phyloP scores from a whole-genome alignment of 805 yeast species.

The Zygosaccharomyces bailii region DNA sequence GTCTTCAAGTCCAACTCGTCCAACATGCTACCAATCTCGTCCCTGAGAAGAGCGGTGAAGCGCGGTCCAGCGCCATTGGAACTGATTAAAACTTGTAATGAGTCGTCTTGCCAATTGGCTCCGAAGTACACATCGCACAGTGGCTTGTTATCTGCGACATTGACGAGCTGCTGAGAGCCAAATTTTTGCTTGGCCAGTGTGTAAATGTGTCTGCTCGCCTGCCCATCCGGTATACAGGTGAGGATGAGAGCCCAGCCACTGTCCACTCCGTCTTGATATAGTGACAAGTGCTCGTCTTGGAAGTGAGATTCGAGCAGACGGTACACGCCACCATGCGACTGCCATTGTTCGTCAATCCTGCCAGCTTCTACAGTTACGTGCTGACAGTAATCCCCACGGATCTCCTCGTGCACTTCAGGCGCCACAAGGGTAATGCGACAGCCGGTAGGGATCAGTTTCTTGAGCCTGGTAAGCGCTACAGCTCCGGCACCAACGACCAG shows the following conservation, averaged over 20 bases:
- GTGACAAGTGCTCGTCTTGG: constrained; percentile 16
- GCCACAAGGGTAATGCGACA: constrained; percentile 33
- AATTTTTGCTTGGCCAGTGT: constrained; percentile 21
- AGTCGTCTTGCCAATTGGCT: constrained; percentile 26
- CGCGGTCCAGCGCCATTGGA: constrained; percentile 36
- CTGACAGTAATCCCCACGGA: constrained; percentile 14
- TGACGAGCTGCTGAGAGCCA: constrained; percentile 32
- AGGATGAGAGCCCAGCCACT: constrained; percentile 30
- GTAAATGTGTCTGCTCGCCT: constrained; percentile 25
- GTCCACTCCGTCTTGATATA: constrained; percentile 18
- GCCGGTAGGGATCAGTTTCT: constrained; percentile 34
- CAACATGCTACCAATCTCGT: constrained; percentile 24
- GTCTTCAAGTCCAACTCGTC: constrained; percentile 22
- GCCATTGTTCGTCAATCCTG: constrained; percentile 18
- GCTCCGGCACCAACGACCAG: constrained; percentile 37
- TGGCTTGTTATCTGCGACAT: constrained; percentile 37
- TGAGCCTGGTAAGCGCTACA: constrained; percentile 33
- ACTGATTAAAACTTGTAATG: constrained; percentile 27
- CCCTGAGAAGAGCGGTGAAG: constrained; percentile 31
- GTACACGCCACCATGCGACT: constrained; percentile 14
- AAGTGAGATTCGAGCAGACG: constrained; percentile 19
- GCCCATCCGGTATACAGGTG: constrained; percentile 31
- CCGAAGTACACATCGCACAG: constrained; percentile 38
- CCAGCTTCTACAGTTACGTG: not conserved
- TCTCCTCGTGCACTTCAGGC: constrained; percentile 22